These are phyloP conservation scores for Globisporangium ultimum DNA, from an alignment of 352 stramenopile species.

Conservation along the genomic window DNA sequence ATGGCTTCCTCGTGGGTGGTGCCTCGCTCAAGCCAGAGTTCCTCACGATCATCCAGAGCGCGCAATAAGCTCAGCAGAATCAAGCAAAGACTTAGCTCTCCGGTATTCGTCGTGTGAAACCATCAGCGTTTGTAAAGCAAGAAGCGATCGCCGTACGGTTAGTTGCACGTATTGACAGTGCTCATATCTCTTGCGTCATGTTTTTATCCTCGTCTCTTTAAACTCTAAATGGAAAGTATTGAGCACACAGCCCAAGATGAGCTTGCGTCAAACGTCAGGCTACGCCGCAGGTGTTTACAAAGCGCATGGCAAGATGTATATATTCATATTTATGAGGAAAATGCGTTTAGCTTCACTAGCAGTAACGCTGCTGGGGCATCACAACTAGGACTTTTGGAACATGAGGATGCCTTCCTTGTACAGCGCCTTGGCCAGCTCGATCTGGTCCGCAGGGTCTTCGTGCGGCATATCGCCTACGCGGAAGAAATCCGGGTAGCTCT, in stretches of 20 bases:
- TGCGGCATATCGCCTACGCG: slow-evolving; percentile 74
- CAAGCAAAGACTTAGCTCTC: too few species aligned
- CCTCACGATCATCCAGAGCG: slow-evolving; percentile 35
- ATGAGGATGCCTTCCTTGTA: slow-evolving; percentile 80
- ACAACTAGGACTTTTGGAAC: slow-evolving; percentile 50
- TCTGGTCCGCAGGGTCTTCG: slow-evolving; percentile 69
- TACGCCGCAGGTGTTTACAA: not conserved
- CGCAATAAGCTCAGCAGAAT: slow-evolving; percentile 12
- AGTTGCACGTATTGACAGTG: too few species aligned
- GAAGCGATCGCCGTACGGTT: too few species aligned
- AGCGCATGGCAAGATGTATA: not conserved
- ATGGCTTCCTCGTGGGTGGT: too few species aligned
- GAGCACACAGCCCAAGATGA: too few species aligned
- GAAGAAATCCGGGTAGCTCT: slow-evolving; percentile 74
- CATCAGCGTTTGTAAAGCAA: not conserved
- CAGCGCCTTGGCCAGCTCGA: slow-evolving; percentile 59
- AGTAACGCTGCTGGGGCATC: not conserved
- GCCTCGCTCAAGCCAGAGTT: too few species aligned
- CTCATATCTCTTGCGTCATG: too few species aligned
- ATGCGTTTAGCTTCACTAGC: not conserved
- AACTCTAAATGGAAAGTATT: too few species aligned
- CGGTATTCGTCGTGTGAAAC: too few species aligned
- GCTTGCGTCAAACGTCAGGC: not conserved
- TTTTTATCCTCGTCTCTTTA: too few species aligned
- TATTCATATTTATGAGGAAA: not conserved